These are phyloP conservation scores for Quaeritorhiza haematococci DNA, from an alignment of 371 early-diverging fungal species.

Conservation along the genomic window DNA sequence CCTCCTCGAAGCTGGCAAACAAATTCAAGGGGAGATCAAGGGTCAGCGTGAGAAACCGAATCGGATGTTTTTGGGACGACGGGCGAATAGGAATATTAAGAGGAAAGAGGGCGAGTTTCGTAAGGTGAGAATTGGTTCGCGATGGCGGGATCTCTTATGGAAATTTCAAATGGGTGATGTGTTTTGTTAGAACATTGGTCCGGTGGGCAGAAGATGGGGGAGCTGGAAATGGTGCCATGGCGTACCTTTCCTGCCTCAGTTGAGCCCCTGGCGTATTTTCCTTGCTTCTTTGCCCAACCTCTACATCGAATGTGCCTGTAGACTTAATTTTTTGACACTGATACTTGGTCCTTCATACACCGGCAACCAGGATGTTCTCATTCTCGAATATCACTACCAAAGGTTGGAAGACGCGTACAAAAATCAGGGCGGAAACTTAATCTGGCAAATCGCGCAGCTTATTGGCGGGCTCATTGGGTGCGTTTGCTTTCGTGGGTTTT, in stretches of 20 bases:
- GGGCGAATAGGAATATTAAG: slow-evolving; percentile 23
- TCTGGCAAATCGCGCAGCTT: slow-evolving; percentile 32
- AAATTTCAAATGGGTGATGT: too few species aligned
- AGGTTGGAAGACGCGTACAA: slow-evolving; percentile 43
- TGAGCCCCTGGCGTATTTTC: too few species aligned
- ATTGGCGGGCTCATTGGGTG: slow-evolving; percentile 40
- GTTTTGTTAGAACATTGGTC: too few species aligned
- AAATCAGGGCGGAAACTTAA: slow-evolving; percentile 41
- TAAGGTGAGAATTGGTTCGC: slow-evolving; percentile 25
- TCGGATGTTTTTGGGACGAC: slow-evolving; percentile 4
- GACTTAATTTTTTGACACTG: neutral
- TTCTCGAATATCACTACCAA: slow-evolving; percentile 47
- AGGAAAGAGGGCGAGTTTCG: slow-evolving; percentile 39
- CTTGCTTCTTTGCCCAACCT: too few species aligned
- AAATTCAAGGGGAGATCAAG: slow-evolving; percentile 33
- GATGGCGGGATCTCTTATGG: too few species aligned
- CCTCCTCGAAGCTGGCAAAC: slow-evolving; percentile 42
- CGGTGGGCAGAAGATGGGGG: too few species aligned
- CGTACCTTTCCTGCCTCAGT: too few species aligned
- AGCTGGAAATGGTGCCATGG: too few species aligned
- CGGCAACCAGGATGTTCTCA: slow-evolving; percentile 37
- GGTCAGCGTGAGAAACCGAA: slow-evolving; percentile 19
- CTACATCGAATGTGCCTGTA: too few species aligned
- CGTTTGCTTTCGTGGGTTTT: neutral
- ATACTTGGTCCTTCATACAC: neutral